phyloP scores from a whole-genome alignment of 1,284 basidiomycete genomes.

The Irpex sp. region DNA sequence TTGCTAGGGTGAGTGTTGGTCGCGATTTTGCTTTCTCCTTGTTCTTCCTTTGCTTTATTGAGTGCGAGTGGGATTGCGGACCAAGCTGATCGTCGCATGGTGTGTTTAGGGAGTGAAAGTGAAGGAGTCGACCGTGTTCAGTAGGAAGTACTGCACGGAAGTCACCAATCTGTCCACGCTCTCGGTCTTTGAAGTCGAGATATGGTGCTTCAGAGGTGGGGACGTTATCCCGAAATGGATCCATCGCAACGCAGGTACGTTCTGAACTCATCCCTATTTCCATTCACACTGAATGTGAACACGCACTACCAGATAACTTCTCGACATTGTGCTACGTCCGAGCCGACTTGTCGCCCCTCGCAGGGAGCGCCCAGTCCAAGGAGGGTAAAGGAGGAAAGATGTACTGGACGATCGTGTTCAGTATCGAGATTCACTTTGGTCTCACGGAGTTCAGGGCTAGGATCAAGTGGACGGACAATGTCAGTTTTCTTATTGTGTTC shows the following conservation, averaged over 20 bases:
- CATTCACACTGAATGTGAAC: background rate
- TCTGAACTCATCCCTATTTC: conserved; percentile 1
- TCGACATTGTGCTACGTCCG: conserved; percentile 74
- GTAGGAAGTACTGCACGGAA: conserved; percentile 76
- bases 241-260: conserved; percentile 51
- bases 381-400: conserved; percentile 57
- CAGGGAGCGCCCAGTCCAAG: conserved; percentile 64
- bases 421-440: conserved; percentile 78
- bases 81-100: no score
- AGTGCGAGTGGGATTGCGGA: background rate
- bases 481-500: conserved; percentile 30
- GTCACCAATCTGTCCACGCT: conserved; percentile 69
- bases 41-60: no score
- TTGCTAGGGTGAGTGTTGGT: conserved; percentile 49
- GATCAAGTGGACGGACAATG: conserved; percentile 78
- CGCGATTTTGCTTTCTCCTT: no score
- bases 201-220: conserved; percentile 76
- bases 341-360: conserved; percentile 68
- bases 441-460: conserved; percentile 75
- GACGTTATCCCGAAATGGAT: conserved; percentile 71
- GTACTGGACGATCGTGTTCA: conserved; percentile 79
- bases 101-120: conserved; percentile 70
- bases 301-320: conserved; percentile 47
- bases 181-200: conserved; percentile 75
- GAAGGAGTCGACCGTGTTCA: conserved; percentile 76